Evolutionary conservation across 2,329 filamentous ascomycete species (phyloP).

Genomic region (Ophiocordyceps camponoti-floridani): DNA sequence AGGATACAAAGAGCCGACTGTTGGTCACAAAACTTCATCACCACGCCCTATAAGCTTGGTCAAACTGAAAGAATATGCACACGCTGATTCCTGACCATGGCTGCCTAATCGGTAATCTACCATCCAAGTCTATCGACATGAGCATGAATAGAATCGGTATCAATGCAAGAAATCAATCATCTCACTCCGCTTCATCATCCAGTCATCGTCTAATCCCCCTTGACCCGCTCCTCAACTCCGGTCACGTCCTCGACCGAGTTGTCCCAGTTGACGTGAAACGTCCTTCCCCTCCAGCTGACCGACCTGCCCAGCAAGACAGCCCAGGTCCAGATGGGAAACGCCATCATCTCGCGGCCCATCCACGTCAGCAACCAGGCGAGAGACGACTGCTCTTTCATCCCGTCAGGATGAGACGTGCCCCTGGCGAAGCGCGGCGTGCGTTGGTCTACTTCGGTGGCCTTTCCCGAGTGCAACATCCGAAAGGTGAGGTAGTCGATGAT

Average conservation of each 20-base stretch:
- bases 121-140: too few relatives aligned
- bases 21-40: too few relatives aligned
- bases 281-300: conserved; percentile 72
- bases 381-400: conserved; percentile 36
- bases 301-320: conserved; percentile 78
- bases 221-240: background rate
- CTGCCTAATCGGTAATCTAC: too few relatives aligned
- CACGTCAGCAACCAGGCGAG: conserved; percentile 63
- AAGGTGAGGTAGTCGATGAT: conserved; percentile 57
- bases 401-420: conserved; percentile 17
- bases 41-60: too few relatives aligned
- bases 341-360: conserved; percentile 67
- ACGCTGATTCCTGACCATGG: too few relatives aligned
- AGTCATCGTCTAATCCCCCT: background rate
- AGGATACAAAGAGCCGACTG: too few relatives aligned
- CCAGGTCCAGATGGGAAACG: conserved; percentile 78
- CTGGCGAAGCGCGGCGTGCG: conserved; percentile 60
- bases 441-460: conserved; percentile 51
- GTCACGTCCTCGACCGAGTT: conserved; percentile 48
- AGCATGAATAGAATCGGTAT: too few relatives aligned
- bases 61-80: too few relatives aligned
- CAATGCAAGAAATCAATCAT: too few relatives aligned
- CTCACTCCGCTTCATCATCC: background rate
- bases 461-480: conserved; percentile 52
- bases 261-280: conserved; percentile 67